Base-by-base conservation (phyloP, 2,329 filamentous ascomycete species). In the Mycogone perniciosa region DNA sequence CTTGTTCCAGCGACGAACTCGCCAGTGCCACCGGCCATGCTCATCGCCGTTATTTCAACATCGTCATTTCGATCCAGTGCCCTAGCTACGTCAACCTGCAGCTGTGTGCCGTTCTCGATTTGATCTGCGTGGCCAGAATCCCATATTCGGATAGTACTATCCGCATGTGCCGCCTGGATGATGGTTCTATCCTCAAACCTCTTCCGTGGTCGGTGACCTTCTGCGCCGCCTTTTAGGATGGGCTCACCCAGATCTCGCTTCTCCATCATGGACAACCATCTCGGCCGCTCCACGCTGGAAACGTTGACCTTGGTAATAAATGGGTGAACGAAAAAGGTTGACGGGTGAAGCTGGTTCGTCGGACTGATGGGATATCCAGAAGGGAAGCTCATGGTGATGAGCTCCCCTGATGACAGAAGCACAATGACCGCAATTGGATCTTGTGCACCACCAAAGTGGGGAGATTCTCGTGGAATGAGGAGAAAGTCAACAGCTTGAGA, bases 181-280 rank as follows among this genome's bases (percentile, higher is more conserved):
- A 97, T 81, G 51, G 90, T 95, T 44, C 93, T 81, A 54, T 84
- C 79, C 62, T 96, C 90, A 59, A 88, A 91, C 55, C 88, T 76
- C 60, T 89, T 88, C 38, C 88, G 73, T 6, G 84, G 81, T 56
- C 83, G 81, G 5, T 77, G 75, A 2, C 80, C 85, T 64, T 88
- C 85, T 2, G 84, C 85, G 6, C 93, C 93, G 49, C 93, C 93
- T 56, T 82, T 81, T 2, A 96, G 68, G 35, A 99, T 76, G 7
- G 78, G 77, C 39, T 91, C 90, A 1, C 91, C 91, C 60, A 87
- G 84, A 40, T 83, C 79, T 37, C 92, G 81, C 56, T 81, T 86
- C 67, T 97, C 93, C n/a, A 82, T 81, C 82, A 97, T 86, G 4
- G 89, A 88, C 10, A 97, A 78, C 93, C 93, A 99, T 56, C 85